Evolutionary conservation across 2,329 filamentous ascomycete genomes (phyloP).

Genomic region (Ophiostoma montium): DNA sequence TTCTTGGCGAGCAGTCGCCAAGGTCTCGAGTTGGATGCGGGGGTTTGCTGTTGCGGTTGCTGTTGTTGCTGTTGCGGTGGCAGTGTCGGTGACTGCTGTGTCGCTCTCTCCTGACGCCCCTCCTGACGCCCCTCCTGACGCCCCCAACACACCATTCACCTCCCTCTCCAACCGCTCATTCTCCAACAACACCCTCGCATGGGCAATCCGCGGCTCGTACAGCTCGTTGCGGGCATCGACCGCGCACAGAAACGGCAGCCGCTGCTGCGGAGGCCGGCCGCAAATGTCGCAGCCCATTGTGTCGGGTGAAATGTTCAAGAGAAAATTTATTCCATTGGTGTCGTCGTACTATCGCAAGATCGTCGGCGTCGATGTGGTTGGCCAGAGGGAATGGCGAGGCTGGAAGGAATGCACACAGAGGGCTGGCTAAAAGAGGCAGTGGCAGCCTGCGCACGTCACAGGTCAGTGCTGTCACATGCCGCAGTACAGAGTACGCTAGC

Average conservation of each 20-base stretch:
- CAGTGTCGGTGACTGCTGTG: neutral
- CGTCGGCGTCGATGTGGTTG: neutral
- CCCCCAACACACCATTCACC: slow-evolving; percentile 28
- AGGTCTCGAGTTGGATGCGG: neutral
- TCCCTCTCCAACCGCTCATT: slow-evolving; percentile 41
- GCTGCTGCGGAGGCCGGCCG: slow-evolving; percentile 38
- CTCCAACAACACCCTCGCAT: slow-evolving; percentile 45
- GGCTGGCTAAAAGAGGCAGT: neutral
- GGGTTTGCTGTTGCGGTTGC: neutral
- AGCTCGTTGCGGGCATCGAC: slow-evolving; percentile 56
- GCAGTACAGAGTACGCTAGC: too few species aligned
- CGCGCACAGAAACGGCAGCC: slow-evolving; percentile 51
- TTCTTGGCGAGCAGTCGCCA: neutral
- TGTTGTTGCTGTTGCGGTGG: neutral
- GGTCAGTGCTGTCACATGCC: too few species aligned
- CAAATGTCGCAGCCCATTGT: slow-evolving; percentile 59
- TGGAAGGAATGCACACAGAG: neutral
- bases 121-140: too few species aligned
- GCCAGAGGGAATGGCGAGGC: neutral
- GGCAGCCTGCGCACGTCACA: too few species aligned
- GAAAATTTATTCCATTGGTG: neutral
- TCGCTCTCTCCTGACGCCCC: too few species aligned
- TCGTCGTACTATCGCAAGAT: too few species aligned
- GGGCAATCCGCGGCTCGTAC: slow-evolving; percentile 49
- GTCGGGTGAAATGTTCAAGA: neutral